phyloP scores from a whole-genome alignment of 352 stramenopile genomes.

The Globisporangium ultimum region DNA sequence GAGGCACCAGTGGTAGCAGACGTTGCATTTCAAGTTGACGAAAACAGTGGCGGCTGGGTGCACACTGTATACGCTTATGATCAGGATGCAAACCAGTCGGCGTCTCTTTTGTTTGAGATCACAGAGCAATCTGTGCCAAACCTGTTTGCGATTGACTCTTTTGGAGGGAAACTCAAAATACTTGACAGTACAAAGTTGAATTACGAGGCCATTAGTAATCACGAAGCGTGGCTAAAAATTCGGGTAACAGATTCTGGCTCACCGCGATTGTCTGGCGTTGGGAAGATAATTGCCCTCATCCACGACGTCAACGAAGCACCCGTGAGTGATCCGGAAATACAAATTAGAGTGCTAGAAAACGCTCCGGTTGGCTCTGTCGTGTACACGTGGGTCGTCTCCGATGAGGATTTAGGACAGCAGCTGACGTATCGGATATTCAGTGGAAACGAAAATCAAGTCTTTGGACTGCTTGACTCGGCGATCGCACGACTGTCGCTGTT shows the following conservation, averaged over 20 bases:
- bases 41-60: conserved; percentile 30
- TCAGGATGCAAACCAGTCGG: conserved; percentile 30
- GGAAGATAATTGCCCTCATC: conserved; percentile 14
- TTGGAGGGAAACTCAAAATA: conserved; percentile 1
- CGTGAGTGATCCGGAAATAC: not conserved
- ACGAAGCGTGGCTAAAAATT: conserved; percentile 46
- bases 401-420: conserved; percentile 23
- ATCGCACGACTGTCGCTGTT: not conserved
- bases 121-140: conserved; percentile 30
- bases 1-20: conserved; percentile 5
- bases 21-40: conserved; percentile 21
- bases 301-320: conserved; percentile 26
- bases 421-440: conserved; percentile 19
- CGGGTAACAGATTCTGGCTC: conserved; percentile 42
- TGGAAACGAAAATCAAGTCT: conserved; percentile 16
- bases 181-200: conserved; percentile 18
- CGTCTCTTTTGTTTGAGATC: conserved; percentile 35
- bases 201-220: conserved; percentile 33
- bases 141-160: conserved; percentile 21
- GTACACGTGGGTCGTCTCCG: conserved; percentile 20
- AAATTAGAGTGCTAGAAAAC: conserved; percentile 17
- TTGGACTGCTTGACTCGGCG: conserved; percentile 13
- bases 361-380: conserved; percentile 9
- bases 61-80: conserved; percentile 35
- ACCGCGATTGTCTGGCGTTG: conserved; percentile 25